Conservation (phyloP, 2,329 filamentous ascomycete genomes). For the Rhinocladiella mackenziei region DNA sequence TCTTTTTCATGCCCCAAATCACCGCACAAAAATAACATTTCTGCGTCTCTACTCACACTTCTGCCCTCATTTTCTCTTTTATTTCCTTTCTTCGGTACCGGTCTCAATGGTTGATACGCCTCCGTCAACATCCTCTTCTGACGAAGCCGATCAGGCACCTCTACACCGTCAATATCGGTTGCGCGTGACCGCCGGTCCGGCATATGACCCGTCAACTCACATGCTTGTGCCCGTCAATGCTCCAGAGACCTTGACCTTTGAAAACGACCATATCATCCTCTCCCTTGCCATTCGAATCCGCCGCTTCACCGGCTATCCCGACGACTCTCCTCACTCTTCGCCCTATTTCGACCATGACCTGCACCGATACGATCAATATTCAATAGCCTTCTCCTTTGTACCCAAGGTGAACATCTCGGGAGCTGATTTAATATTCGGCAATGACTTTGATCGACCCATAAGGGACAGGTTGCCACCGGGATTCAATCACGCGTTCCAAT, state of each 20-base stretch:
- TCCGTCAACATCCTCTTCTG: constrained; percentile 10
- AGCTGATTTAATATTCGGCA: constrained; percentile 80
- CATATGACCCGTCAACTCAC: constrained; percentile 71
- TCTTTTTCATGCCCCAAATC: no score
- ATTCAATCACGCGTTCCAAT: constrained; percentile 76
- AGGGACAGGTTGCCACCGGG: constrained; percentile 80
- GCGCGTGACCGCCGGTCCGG: constrained; percentile 73
- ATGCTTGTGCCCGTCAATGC: constrained; percentile 71
- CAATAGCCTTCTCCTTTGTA: constrained; percentile 72
- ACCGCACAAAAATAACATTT: no score
- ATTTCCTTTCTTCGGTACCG: neutral
- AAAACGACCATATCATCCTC: constrained; percentile 62
- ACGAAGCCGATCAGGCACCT: constrained; percentile 8
- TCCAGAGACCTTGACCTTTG: constrained; percentile 58
- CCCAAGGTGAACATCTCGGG: constrained; percentile 66
- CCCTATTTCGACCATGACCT: constrained; percentile 71
- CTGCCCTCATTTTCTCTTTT: neutral
- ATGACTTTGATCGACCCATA: constrained; percentile 91
- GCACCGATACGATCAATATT: constrained; percentile 76
- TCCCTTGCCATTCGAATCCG: constrained; percentile 72
- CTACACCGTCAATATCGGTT: constrained; percentile 58
- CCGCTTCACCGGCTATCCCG: constrained; percentile 65
- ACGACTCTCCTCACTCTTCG: constrained; percentile 63
- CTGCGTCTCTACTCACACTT: neutral
- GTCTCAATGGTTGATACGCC: constrained; percentile 10